phyloP scores from a whole-genome alignment of 176 grass and related monocot genomes.

The Chloris gayana region DNA sequence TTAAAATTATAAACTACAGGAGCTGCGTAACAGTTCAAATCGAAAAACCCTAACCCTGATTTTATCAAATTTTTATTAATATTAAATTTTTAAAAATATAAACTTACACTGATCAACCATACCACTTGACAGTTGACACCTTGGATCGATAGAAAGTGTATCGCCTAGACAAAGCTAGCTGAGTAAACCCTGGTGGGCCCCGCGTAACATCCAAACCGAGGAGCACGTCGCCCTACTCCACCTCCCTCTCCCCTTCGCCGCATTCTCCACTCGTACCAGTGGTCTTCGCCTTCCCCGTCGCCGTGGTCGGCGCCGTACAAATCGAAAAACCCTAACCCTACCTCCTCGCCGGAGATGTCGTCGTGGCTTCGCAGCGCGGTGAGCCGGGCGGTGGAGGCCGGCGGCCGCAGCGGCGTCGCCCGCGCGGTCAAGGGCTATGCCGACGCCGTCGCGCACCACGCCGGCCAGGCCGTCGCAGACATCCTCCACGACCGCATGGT shows the following conservation, averaged over 20 bases:
- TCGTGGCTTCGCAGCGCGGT: conserved; percentile 95
- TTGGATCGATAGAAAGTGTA: neutral
- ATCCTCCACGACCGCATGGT: conserved; percentile 89
- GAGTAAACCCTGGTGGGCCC: neutral
- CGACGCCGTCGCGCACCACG: conserved; percentile 88
- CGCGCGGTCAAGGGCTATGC: conserved; percentile 91
- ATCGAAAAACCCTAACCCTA: conserved; percentile 27
- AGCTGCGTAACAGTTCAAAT: no score
- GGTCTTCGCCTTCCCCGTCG: conserved; percentile 26
- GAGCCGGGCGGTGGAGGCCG: conserved; percentile 77
- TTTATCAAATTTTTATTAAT: no score
- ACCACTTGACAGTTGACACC: neutral
- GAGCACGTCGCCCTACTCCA: conserved; percentile 31
- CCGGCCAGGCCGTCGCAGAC: conserved; percentile 88
- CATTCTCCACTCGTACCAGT: conserved; percentile 8
- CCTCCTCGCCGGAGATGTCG: conserved; percentile 46
- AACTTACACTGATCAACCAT: neutral
- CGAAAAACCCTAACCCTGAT: no score
- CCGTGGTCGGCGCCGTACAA: conserved; percentile 42
- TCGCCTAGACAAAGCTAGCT: neutral
- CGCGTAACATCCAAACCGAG: conserved; percentile 17
- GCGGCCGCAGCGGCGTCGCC: conserved; percentile 75
- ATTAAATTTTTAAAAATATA: no score
- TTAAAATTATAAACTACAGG: neutral
- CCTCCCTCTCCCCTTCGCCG: neutral